Evolutionary conservation across 352 stramenopile genomes (phyloP).

Genomic region (Achlya hypogyna): DNA sequence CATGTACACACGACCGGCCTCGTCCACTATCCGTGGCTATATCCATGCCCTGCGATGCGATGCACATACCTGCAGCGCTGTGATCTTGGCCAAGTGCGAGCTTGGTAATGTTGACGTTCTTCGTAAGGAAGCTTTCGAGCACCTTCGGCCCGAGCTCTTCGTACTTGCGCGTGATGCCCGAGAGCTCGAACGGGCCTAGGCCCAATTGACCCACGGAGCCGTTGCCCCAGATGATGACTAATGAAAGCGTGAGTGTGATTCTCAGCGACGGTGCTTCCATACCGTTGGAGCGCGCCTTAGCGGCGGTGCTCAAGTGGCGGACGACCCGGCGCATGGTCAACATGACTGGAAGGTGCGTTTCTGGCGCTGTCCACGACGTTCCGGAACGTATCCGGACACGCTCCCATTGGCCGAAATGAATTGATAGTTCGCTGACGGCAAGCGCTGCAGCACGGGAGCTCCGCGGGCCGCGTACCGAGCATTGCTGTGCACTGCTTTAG

Average conservation of each 20-base stretch:
- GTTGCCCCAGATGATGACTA: slow-evolving; percentile 56
- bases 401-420: not conserved
- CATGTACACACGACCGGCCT: slow-evolving; percentile 52
- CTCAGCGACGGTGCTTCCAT: not conserved
- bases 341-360: not conserved
- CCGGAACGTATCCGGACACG: not conserved
- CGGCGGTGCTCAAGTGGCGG: not conserved
- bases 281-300: not conserved
- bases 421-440: no score
- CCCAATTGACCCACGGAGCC: slow-evolving; percentile 79
- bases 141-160: slow-evolving; percentile 69
- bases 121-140: slow-evolving; percentile 57
- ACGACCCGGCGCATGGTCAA: not conserved
- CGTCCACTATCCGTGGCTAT: slow-evolving; percentile 40
- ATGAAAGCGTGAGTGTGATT: not conserved
- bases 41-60: slow-evolving; percentile 4
- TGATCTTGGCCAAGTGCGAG: slow-evolving; percentile 71
- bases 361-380: not conserved
- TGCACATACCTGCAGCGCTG: slow-evolving; percentile 56
- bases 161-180: slow-evolving; percentile 78
- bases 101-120: slow-evolving; percentile 37
- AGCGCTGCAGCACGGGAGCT: no score
- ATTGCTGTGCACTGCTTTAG: no score
- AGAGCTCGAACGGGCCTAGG: slow-evolving; percentile 67
- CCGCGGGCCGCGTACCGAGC: no score